Base-by-base conservation (phyloP, 164 flowering plant genomes). In the Vitis rotundifolia region DNA sequence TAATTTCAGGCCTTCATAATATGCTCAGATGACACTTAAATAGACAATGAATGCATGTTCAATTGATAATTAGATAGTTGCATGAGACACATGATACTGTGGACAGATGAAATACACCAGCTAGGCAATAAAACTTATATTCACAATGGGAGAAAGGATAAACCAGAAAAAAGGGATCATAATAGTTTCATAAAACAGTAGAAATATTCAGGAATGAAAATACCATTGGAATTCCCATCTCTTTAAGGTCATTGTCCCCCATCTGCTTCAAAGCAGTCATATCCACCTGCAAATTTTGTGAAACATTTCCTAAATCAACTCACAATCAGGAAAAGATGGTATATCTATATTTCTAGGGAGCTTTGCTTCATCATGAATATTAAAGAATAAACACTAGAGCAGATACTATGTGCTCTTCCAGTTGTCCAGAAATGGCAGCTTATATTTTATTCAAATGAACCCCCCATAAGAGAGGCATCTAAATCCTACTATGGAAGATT, bases 221-320 rank as follows among this genome's bases (percentile, higher is more conserved):
- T 77, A 82, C 85, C 85, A 82, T 79, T 63, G 85, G 85, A 50
- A 82, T 72, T 3, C 85, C 85, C 82, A 82, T 51, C 19, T 79
- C 82, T 65, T 82, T 82, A 12, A 82, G 81, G 54, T 82, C 82
- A 50, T 74, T 73, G 61, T 79, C 85, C 13, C 79, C 77, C 85
- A 82, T 82, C 69, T 82, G 85, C 81, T 61, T 82, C 68, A 82
- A 67, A 7, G 72, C 76, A 58, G 77, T 49, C 85, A 82, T 82
- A 68, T 79, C 85, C 22, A 82, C 82, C 82, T 82, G 75, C 48
- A 53, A 58, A 48, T 68, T 51, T 2, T 16, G 28, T 28, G 5
- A 13, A 67, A 18, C 47, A 61, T 11, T 14, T 19, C 19, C 63
- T 61, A n/a, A 8, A 60, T 28, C 7, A 28, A 62, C 52, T 47